These are phyloP conservation scores for Panicum hallii DNA, from an alignment of 202 grass and related monocot genomes.

Conservation along the genomic window DNA sequence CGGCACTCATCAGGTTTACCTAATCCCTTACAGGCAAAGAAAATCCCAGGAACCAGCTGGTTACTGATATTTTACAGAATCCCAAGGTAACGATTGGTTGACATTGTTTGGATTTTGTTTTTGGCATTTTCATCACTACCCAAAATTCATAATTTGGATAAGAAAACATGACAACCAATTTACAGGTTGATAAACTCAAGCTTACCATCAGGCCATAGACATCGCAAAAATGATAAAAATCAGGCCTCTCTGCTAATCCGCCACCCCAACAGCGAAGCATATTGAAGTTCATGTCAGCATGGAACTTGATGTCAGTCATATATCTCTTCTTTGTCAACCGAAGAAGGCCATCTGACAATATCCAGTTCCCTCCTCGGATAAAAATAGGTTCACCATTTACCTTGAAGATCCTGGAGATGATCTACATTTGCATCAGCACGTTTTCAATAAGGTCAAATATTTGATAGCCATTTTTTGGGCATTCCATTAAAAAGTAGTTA, in stretches of 20 bases:
- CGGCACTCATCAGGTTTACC: not conserved
- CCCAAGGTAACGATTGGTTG: not conserved
- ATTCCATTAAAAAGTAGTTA: slow-evolving; percentile 30
- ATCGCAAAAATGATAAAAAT: slow-evolving; percentile 93
- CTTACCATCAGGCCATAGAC: slow-evolving; percentile 88
- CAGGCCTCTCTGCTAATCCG: slow-evolving; percentile 82
- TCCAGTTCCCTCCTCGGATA: slow-evolving; percentile 97
- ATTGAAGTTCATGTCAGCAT: slow-evolving; percentile 97
- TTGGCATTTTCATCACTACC: not conserved
- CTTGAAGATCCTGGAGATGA: slow-evolving; percentile 80
- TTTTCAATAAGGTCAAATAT: slow-evolving; percentile 38
- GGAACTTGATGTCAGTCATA: slow-evolving; percentile 93
- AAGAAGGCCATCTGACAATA: slow-evolving; percentile 94
- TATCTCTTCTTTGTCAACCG: slow-evolving; percentile 84
- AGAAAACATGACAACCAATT: slow-evolving; percentile 32
- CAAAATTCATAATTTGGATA: slow-evolving; percentile 18
- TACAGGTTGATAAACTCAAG: slow-evolving; percentile 29
- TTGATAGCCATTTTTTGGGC: not conserved
- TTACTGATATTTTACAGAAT: slow-evolving; percentile 31
- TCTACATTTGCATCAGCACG: slow-evolving; percentile 21
- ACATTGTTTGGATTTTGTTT: not conserved
- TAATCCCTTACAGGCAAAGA: slow-evolving; percentile 7
- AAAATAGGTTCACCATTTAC: slow-evolving; percentile 92
- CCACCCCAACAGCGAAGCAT: slow-evolving; percentile 98
- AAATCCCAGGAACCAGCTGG: slow-evolving; percentile 20